Evolutionary conservation across 2,329 filamentous ascomycete genomes (phyloP).

Genomic region (Sordariomycetes sp.): DNA sequence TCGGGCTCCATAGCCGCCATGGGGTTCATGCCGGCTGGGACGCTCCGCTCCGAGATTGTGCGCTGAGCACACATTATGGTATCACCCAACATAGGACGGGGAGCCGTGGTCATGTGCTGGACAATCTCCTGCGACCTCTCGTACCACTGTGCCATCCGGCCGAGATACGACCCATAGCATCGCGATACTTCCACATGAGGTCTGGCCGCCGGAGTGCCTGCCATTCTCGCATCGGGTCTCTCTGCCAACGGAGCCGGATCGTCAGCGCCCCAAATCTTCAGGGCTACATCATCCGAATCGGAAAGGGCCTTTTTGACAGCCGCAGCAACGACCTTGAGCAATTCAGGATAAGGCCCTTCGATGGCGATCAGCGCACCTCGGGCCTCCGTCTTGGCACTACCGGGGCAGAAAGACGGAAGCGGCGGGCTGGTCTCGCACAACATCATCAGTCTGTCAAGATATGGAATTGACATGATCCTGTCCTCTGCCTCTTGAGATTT

Average conservation of each 20-base stretch:
- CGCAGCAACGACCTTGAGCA: slow-evolving; percentile 46
- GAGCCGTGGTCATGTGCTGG: slow-evolving; percentile 28
- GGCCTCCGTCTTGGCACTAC: slow-evolving; percentile 22
- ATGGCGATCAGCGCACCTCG: slow-evolving; percentile 77
- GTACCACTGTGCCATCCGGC: slow-evolving; percentile 65
- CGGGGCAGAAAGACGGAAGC: slow-evolving; percentile 29
- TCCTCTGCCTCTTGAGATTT: slow-evolving; percentile 36
- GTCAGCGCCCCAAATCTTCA: slow-evolving; percentile 33
- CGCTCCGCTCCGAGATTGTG: neutral
- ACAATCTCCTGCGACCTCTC: slow-evolving; percentile 61
- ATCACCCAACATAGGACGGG: slow-evolving; percentile 6
- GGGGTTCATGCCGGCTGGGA: neutral
- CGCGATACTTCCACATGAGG: slow-evolving; percentile 7
- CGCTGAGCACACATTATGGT: neutral
- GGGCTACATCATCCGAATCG: slow-evolving; percentile 25
- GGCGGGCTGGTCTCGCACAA: slow-evolving; percentile 68
- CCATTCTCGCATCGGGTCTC: neutral
- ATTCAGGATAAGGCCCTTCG: slow-evolving; percentile 56
- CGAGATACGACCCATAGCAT: slow-evolving; percentile 42
- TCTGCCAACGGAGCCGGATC: neutral
- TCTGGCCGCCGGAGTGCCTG: no score
- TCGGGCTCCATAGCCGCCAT: neutral
- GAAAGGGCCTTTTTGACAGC: slow-evolving; percentile 55
- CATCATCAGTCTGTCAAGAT: slow-evolving; percentile 65
- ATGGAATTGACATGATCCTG: slow-evolving; percentile 66